phyloP scores from a whole-genome alignment of 2,329 filamentous ascomycete genomes.

The Sarocladium brachiariae region DNA sequence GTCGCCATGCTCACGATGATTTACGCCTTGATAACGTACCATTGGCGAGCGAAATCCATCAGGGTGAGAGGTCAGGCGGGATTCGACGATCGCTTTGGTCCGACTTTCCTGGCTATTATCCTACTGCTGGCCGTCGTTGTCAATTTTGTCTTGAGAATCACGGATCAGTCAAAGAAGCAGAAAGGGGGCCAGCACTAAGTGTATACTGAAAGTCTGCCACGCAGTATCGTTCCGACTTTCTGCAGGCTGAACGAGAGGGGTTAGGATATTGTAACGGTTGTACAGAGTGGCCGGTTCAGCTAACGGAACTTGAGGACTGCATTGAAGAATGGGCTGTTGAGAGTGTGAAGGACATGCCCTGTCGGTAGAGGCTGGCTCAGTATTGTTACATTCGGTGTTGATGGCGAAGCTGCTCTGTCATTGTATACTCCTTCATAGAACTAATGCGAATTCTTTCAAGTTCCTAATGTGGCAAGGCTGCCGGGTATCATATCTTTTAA shows the following conservation, averaged over 20 bases:
- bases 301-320: neutral
- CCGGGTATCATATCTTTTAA: neutral
- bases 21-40: conserved; percentile 90
- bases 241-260: neutral
- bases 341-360: neutral
- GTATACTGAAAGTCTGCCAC: neutral
- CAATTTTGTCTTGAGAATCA: conserved; percentile 83
- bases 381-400: neutral
- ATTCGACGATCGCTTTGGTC: conserved; percentile 93
- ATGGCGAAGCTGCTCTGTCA: neutral
- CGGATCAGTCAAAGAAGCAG: conserved; percentile 33
- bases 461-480: neutral
- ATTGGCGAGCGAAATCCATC: conserved; percentile 94
- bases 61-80: conserved; percentile 84
- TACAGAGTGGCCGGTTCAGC: neutral
- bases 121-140: conserved; percentile 85
- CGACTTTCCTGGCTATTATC: conserved; percentile 81
- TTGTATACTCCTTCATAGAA: conserved; percentile 3
- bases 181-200: conserved; percentile 16
- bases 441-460: neutral
- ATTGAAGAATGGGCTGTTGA: neutral
- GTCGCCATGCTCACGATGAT: conserved; percentile 94
- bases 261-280: neutral
- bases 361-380: neutral
- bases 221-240: too few species aligned